A percentile compares a stretch with the other conserved stretches of the same genome.
These are phyloP conservation scores for Byssochlamys sp. DNA, from an alignment of 2,329 filamentous ascomycete genomes.

Conservation along the genomic window DNA sequence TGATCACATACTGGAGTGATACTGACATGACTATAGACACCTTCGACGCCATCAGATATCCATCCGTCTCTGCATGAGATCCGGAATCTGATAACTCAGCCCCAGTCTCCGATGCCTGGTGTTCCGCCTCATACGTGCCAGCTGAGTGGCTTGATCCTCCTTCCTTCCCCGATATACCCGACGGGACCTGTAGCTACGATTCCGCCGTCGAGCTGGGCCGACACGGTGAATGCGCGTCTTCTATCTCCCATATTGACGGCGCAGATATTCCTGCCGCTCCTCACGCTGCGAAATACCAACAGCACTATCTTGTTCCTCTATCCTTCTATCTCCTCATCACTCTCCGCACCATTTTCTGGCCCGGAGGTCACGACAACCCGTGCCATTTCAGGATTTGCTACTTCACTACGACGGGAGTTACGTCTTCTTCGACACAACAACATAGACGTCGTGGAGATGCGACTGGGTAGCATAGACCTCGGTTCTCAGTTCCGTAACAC, in stretches of 20 bases:
- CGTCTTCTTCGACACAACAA: conserved; percentile 52
- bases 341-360: conserved; percentile 43
- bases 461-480: conserved; percentile 84
- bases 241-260: conserved; percentile 80
- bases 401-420: conserved; percentile 70
- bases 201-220: conserved; percentile 71
- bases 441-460: conserved; percentile 72
- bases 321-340: conserved; percentile 37
- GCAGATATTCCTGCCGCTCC: conserved; percentile 76
- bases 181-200: conserved; percentile 78
- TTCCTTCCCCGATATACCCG: conserved; percentile 69
- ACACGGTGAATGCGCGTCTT: conserved; percentile 84
- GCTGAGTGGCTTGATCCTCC: conserved; percentile 70
- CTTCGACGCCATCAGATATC: conserved; percentile 49
- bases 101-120: conserved; percentile 66
- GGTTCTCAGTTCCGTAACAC: conserved; percentile 46
- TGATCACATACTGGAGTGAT: neutral
- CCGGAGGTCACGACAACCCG: conserved; percentile 79
- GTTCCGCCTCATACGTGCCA: conserved; percentile 66
- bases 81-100: conserved; percentile 61
- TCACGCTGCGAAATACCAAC: conserved; percentile 51
- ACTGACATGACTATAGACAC: conserved; percentile 38
- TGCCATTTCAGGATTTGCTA: conserved; percentile 76
- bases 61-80: conserved; percentile 60
- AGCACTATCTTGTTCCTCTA: conserved; percentile 37